These are phyloP conservation scores for Ophiostoma perfectum DNA, from an alignment of 2,329 filamentous ascomycete species.

Conservation along the genomic window DNA sequence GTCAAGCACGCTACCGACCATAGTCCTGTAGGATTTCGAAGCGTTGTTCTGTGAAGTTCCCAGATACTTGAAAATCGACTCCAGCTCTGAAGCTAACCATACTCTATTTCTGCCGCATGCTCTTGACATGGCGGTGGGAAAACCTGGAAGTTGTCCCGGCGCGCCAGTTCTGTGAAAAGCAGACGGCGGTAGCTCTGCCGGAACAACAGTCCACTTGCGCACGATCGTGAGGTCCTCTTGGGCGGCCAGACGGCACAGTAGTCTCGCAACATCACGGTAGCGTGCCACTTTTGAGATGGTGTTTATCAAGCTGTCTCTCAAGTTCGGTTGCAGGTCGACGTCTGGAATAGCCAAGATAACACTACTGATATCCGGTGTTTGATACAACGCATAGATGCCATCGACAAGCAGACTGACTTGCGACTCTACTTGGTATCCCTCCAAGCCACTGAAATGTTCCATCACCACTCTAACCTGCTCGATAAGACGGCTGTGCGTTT, in stretches of 20 bases:
- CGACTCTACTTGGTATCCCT: too few species aligned
- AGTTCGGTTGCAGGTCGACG: background rate
- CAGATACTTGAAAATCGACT: too few species aligned
- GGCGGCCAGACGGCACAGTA: background rate
- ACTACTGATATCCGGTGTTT: too few species aligned
- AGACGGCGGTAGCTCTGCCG: background rate
- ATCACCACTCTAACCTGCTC: too few species aligned
- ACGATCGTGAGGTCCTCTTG: background rate
- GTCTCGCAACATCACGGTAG: background rate
- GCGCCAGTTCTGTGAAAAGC: background rate
- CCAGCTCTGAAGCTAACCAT: too few species aligned
- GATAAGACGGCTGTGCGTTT: too few species aligned
- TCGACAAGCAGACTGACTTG: too few species aligned
- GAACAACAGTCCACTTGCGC: background rate
- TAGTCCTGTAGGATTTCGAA: too few species aligned
- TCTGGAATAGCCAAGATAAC: background rate
- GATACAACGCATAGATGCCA: too few species aligned
- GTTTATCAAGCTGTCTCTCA: background rate
- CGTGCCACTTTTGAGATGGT: background rate
- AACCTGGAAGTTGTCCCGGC: background rate
- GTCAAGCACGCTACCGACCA: too few species aligned
- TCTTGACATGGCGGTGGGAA: background rate
- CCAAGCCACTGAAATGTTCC: too few species aligned
- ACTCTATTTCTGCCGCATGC: background rate
- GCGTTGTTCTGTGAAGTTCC: too few species aligned